phyloP scores from a whole-genome alignment of 495 filamentous ascomycete species.

The Neurospora cerealis region DNA sequence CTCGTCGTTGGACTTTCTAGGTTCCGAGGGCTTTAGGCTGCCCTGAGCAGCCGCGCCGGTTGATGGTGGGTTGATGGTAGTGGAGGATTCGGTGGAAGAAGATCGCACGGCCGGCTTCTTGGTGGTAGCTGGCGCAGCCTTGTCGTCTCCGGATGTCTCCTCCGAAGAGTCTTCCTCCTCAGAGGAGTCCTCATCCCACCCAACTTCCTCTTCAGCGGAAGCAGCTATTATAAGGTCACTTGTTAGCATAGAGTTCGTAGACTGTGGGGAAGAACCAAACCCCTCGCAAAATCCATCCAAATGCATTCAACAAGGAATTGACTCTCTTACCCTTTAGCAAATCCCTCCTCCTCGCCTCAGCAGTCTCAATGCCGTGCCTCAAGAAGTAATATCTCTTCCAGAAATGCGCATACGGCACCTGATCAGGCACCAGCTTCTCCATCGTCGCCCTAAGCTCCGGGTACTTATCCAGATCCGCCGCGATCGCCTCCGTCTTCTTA shows the following conservation, averaged over 20 bases:
- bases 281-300: not conserved
- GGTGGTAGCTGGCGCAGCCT: conserved; percentile 10
- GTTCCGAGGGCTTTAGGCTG: conserved; percentile 48
- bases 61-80: conserved; percentile 38
- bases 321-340: conserved; percentile 70
- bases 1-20: conserved; percentile 75
- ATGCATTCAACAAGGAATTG: not conserved
- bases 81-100: conserved; percentile 40
- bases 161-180: conserved; percentile 10
- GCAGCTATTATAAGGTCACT: conserved; percentile 31
- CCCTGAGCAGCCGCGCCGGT: conserved; percentile 8
- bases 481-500: conserved; percentile 76
- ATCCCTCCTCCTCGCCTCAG: conserved; percentile 83
- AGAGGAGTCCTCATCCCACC: conserved; percentile 62
- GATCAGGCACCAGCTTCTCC: conserved; percentile 91
- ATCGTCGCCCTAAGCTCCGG: conserved; percentile 81
- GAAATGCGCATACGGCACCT: conserved; percentile 77
- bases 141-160: conserved; percentile 22
- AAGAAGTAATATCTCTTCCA: conserved; percentile 97
- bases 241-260: conserved; percentile 19
- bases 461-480: conserved; percentile 74
- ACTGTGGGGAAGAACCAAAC: not conserved
- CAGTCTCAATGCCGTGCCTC: conserved; percentile 86
- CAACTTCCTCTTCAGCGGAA: conserved; percentile 63
- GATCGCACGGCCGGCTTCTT: conserved; percentile 22